Conservation (phyloP, 192 early-diverging fungal species). For the Oehlia diaphana region DNA sequence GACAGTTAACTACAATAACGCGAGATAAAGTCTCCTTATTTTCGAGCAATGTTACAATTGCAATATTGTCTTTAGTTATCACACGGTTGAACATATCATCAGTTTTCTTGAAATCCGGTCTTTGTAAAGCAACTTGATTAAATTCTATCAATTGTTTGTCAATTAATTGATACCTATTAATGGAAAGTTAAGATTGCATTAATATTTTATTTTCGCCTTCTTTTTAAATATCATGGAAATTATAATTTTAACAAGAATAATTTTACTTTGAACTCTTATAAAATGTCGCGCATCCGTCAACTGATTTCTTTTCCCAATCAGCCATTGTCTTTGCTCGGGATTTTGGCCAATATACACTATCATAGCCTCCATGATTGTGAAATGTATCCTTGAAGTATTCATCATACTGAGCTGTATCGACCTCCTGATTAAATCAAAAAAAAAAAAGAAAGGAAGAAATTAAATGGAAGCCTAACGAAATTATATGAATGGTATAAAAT, state of each 20-base stretch:
- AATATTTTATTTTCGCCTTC: background rate
- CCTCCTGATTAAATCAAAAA: constrained; percentile 60
- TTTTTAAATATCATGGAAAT: background rate
- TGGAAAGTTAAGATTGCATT: constrained; percentile 13
- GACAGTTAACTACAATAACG: constrained; percentile 83
- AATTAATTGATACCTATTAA: constrained; percentile 68
- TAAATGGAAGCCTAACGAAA: constrained; percentile 17
- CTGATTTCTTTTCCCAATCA: constrained; percentile 80
- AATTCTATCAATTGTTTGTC: constrained; percentile 93
- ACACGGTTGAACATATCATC: constrained; percentile 97
- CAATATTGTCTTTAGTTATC: constrained; percentile 97
- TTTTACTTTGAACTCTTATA: constrained; percentile 79
- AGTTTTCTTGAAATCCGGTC: constrained; percentile 84
- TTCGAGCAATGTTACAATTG: constrained; percentile 79
- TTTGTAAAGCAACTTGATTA: constrained; percentile 86
- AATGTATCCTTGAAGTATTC: constrained; percentile 82
- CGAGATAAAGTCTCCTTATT: constrained; percentile 71
- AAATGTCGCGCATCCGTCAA: constrained; percentile 97
- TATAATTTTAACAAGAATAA: constrained; percentile 14
- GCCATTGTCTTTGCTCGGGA: constrained; percentile 92
- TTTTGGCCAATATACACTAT: constrained; percentile 92
- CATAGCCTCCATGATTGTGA: constrained; percentile 74
- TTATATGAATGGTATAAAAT: background rate
- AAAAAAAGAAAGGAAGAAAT: background rate
- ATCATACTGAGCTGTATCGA: constrained; percentile 84